phyloP scores from a whole-genome alignment of 1,284 basidiomycete species.

The Cryptococcus sp. region DNA sequence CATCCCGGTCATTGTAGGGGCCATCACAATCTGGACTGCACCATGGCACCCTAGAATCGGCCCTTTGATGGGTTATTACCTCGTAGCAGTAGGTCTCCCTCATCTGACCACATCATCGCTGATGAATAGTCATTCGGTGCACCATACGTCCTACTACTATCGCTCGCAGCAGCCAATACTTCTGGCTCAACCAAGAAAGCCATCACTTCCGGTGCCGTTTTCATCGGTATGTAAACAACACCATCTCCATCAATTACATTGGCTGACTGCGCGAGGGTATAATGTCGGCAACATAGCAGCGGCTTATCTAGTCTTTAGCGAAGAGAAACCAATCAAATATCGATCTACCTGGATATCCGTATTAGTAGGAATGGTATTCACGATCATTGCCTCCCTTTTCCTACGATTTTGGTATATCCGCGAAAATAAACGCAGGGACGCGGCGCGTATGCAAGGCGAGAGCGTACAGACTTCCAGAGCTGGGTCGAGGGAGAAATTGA shows the following conservation, averaged over 20 bases:
- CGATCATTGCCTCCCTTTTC: slow-evolving; percentile 31
- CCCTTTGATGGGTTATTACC: slow-evolving; percentile 52
- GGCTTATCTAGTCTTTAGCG: slow-evolving; percentile 27
- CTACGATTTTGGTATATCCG: slow-evolving; percentile 35
- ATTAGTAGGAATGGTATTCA: slow-evolving; percentile 45
- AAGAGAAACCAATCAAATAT: slow-evolving; percentile 46
- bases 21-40: slow-evolving; percentile 49
- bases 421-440: slow-evolving; percentile 34
- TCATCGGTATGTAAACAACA: slow-evolving; percentile 47
- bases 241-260: slow-evolving; percentile 44
- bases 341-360: slow-evolving; percentile 51
- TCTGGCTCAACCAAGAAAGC: slow-evolving; percentile 53
- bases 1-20: slow-evolving; percentile 52
- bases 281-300: neutral
- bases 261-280: slow-evolving; percentile 8
- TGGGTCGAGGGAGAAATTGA: slow-evolving; percentile 6
- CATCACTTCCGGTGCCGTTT: slow-evolving; percentile 45
- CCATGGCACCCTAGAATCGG: slow-evolving; percentile 49
- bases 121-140: slow-evolving; percentile 48
- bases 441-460: slow-evolving; percentile 1
- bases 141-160: slow-evolving; percentile 51
- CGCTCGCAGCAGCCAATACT: slow-evolving; percentile 49
- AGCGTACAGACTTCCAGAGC: slow-evolving; percentile 1
- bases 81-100: slow-evolving; percentile 24
- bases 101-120: slow-evolving; percentile 12